Base-by-base conservation (phyloP, 1,284 basidiomycete genomes). In the Violaceomyces palustris region DNA sequence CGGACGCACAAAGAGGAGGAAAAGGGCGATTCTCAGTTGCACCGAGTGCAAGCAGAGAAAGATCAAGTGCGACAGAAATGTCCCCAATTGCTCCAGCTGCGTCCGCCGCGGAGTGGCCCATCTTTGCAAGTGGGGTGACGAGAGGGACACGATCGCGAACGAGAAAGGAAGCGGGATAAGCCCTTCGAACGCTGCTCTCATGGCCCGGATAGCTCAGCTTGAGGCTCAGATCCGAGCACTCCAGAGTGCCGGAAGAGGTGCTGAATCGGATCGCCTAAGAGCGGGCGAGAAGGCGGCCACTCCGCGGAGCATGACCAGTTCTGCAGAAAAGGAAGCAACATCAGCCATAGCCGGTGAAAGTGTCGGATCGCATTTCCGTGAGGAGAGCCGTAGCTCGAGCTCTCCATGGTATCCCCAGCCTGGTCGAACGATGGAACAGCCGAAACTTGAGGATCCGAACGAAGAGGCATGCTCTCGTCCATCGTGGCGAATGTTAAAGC, bases 61-160 rank as follows among this genome's bases (percentile, higher is more conserved):
- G 40, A 61, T 67, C 57, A 54, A 55, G 25, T 64, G 61, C 35
- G 57, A 64, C 37, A 49, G 60, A 21, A 64, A 64, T 37, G 62
- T 64, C 3, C 58, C 58, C 23, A 56, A 60, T 23, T 64, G 62
- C 31, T 51, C 52, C 26, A 49, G 48, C 27, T 64, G 62, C 30
- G 48, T 64, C 15, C 54, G 52, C 4, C 40, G 62, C 18, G 62
- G 62, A 8, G 50, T 64, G 2, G 54, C 51, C 2, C 62, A 64
- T 32, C 51, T 59, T 4, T 64, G 62, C 33, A 49, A 50, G 17
- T 64, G 58, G 58, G 62, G 62, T 25, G 62, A 64, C 17, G 62
- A 64, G 36, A 51, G 62, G 25, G 62, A 64, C 39, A 42, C 39
- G 25, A 12, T 61, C 10, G 38, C 50, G 12, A 36, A 51, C 4